Evolutionary conservation across 768 basidiomycete species (phyloP), one percentile per base, ranked within the genome.

Genomic region (Boletellus ananiceps): DNA sequence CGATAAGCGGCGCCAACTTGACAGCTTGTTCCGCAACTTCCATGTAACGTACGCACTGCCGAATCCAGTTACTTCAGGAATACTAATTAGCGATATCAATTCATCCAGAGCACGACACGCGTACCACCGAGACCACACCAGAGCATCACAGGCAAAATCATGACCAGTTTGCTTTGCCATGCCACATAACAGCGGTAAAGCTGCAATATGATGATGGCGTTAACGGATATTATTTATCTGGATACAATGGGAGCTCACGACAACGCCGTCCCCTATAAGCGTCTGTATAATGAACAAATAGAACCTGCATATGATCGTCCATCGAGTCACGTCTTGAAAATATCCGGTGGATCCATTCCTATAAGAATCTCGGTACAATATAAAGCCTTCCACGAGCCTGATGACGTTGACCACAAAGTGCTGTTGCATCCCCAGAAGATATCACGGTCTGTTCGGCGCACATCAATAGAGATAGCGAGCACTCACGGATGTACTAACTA

Each of bases 161-260:
- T 61, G 14, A 64, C 19, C 3, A 42, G 50, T 14, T 58, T 45
- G 4, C 57, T 62, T 18, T 63, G 67, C 69, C 69, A 71, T 29
- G 63, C 68, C 13, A 61, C 57, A 21, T 69, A 70, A 35, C 57
- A 62, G 2, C 64, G 57, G 35, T 66, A 67, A 11, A 65, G 55
- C 63, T 65, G 13, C 8, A 31, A 35, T 7, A 2, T 29, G 8
- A 19, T 3, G 11, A 2, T 21, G 19, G 0, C 2, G 2, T 62
- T n/a, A 57, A 36, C 8, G n/a, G 14, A 32, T n/a, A n/a, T 12
- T 8, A 9, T 29, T 19, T 31, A 4, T 23, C 13, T 15, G 5
- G 27, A 46, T 8, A 14, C 31, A 12, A 5, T 4, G 15, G 34
- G 13, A 27, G 41, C 61, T 11, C 39, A 69, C 68, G 15, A 69